phyloP scores from a whole-genome alignment of 2,329 filamentous ascomycete species.

The Colletotrichum sp. region DNA sequence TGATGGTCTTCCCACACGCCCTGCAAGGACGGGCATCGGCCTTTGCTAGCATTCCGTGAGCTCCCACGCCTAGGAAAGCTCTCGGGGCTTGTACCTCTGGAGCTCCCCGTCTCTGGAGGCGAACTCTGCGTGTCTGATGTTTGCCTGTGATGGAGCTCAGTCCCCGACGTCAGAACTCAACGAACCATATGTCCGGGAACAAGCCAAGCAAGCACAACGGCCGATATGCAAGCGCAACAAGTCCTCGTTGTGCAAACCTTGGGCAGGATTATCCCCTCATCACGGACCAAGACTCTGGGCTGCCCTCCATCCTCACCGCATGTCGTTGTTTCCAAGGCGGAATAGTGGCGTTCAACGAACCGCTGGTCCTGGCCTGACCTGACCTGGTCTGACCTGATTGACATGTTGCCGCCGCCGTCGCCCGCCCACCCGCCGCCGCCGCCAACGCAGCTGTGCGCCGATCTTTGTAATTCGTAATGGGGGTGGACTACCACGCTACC shows the following conservation, averaged over 20 bases:
- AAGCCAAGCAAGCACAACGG: not conserved
- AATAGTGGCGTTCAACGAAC: not conserved
- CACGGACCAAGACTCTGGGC: conserved; percentile 14
- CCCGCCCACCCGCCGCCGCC: not conserved
- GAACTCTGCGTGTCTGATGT: conserved; percentile 3
- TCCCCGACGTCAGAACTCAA: conserved; percentile 7
- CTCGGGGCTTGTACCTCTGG: conserved; percentile 1
- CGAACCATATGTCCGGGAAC: conserved; percentile 6
- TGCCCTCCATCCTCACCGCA: not conserved
- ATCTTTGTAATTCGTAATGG: not conserved
- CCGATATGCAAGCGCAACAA: not conserved
- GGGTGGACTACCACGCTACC: not conserved
- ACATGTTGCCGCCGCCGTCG: conserved; percentile 8
- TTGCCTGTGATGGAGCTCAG: not conserved
- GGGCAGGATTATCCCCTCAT: not conserved
- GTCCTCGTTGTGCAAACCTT: not conserved
- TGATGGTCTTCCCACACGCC: not conserved
- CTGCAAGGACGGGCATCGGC: conserved; percentile 18
- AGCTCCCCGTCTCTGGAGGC: not conserved
- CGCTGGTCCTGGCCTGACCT: not conserved
- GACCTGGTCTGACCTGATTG: not conserved
- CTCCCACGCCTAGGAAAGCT: not conserved
- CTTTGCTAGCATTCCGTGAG: conserved; percentile 10
- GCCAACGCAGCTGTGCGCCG: not conserved
- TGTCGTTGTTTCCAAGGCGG: not conserved